These are phyloP conservation scores for Verticillium nonalfalfae DNA, from an alignment of 2,329 filamentous ascomycete genomes.

Conservation along the genomic window DNA sequence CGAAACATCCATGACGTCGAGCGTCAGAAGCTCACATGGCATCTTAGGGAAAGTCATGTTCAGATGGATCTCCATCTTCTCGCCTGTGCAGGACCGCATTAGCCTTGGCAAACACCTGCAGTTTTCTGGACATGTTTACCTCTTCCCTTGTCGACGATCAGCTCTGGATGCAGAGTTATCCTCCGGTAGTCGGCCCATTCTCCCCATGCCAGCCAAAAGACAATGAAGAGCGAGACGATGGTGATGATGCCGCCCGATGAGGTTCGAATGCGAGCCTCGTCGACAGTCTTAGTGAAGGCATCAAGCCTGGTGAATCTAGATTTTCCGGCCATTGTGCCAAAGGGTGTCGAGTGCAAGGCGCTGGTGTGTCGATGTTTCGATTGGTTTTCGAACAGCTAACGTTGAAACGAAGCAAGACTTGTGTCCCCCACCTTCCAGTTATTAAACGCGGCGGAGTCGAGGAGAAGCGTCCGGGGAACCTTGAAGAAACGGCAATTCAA, in stretches of 20 bases:
- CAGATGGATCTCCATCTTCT: conserved; percentile 98
- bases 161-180: conserved; percentile 80
- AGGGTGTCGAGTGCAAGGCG: neutral
- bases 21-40: conserved; percentile 89
- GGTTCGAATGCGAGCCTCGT: conserved; percentile 93
- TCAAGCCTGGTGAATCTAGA: conserved; percentile 94
- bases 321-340: conserved; percentile 68
- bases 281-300: conserved; percentile 98
- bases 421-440: neutral
- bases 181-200: conserved; percentile 94
- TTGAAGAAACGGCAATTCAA: neutral
- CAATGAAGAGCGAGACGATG: conserved; percentile 79
- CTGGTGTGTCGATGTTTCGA: neutral
- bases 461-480: conserved; percentile 5
- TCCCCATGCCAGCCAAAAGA: conserved; percentile 84
- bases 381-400: neutral
- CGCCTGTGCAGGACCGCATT: conserved; percentile 45
- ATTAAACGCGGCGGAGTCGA: conserved; percentile 11
- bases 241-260: conserved; percentile 95
- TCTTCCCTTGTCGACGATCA: conserved; percentile 95
- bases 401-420: conserved; percentile 1
- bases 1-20: conserved; percentile 98
- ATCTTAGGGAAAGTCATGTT: conserved; percentile 94
- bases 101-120: conserved; percentile 1
- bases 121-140: conserved; percentile 42